Evolutionary conservation across 2,329 filamentous ascomycete species (phyloP).

Genomic region (Celoporthe dispersa): DNA sequence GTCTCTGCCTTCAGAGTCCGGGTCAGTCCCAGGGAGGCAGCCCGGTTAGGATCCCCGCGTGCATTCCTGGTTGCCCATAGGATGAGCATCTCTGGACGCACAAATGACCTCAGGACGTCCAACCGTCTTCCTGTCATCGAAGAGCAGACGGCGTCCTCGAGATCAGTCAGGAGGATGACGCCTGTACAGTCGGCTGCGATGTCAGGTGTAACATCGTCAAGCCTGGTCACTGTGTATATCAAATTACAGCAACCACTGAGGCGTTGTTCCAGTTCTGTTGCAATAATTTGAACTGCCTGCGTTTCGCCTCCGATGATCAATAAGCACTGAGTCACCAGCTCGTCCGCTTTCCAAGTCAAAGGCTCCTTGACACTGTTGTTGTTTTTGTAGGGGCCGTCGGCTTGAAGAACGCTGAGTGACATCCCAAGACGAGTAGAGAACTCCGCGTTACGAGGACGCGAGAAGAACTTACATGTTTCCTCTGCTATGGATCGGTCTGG

Average conservation of each 20-base stretch:
- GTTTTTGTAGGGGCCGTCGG: conserved; percentile 35
- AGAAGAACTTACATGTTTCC: conserved; percentile 40
- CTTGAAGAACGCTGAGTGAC: conserved; percentile 45
- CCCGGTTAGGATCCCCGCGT: conserved; percentile 34
- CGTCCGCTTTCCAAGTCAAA: conserved; percentile 4
- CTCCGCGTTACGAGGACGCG: conserved; percentile 38
- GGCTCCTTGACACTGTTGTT: conserved; percentile 29
- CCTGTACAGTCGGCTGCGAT: conserved; percentile 36
- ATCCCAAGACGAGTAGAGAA: conserved; percentile 41
- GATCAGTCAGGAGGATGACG: conserved; percentile 42
- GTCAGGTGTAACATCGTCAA: conserved; percentile 37
- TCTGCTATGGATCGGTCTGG: conserved; percentile 42
- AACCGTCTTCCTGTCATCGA: conserved; percentile 41
- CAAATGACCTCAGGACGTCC: conserved; percentile 33
- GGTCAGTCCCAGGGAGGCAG: conserved; percentile 40
- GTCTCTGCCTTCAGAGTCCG: conserved; percentile 40
- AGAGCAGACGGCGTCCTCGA: conserved; percentile 41
- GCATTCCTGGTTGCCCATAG: conserved; percentile 40
- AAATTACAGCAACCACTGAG: conserved; percentile 33
- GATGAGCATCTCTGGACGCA: conserved; percentile 37
- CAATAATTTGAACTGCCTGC: conserved; percentile 30
- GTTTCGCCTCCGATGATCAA: conserved; percentile 40
- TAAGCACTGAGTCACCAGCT: conserved; percentile 34
- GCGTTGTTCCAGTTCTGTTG: conserved; percentile 29
- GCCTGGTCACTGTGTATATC: conserved; percentile 29